A percentile compares a stretch with the other conserved stretches of the same genome.
Evolutionary conservation across 2,329 filamentous ascomycete genomes (phyloP).

Genomic region (Alternaria consortialis): DNA sequence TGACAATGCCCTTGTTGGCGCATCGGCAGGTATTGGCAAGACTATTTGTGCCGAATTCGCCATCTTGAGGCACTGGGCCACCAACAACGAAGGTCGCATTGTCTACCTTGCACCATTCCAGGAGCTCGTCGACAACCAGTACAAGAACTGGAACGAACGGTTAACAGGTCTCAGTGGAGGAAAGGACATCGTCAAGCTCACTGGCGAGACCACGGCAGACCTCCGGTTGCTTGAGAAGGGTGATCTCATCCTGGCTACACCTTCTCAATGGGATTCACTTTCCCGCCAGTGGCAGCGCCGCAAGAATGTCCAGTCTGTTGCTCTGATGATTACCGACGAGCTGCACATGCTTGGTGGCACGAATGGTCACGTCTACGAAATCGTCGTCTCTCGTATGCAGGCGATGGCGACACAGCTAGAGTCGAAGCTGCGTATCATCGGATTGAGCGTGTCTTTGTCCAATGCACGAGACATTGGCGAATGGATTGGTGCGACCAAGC

Average conservation of each 20-base stretch:
- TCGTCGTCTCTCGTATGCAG: conserved; percentile 97
- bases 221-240: conserved; percentile 86
- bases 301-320: conserved; percentile 91
- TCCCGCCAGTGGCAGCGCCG: conserved; percentile 96
- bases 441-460: conserved; percentile 87
- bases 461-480: conserved; percentile 95
- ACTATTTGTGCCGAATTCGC: conserved; percentile 97
- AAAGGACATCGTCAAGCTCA: conserved; percentile 91
- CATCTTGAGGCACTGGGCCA: conserved; percentile 85
- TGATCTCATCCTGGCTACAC: conserved; percentile 91
- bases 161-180: conserved; percentile 77
- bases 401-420: conserved; percentile 91
- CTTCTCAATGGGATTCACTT: conserved; percentile 92
- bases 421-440: conserved; percentile 84
- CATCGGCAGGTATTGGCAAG: conserved; percentile 95
- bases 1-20: conserved; percentile 91
- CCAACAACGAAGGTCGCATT: conserved; percentile 75
- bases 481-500: conserved; percentile 97
- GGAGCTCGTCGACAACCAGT: conserved; percentile 83
- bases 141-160: conserved; percentile 85
- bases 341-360: conserved; percentile 90
- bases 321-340: conserved; percentile 94
- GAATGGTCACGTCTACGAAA: conserved; percentile 90
- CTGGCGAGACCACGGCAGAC: conserved; percentile 90
- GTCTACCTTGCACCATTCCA: conserved; percentile 97